phyloP scores from a whole-genome alignment of 2,329 filamentous ascomycete genomes.

The Ophiosphaerella korrae region DNA sequence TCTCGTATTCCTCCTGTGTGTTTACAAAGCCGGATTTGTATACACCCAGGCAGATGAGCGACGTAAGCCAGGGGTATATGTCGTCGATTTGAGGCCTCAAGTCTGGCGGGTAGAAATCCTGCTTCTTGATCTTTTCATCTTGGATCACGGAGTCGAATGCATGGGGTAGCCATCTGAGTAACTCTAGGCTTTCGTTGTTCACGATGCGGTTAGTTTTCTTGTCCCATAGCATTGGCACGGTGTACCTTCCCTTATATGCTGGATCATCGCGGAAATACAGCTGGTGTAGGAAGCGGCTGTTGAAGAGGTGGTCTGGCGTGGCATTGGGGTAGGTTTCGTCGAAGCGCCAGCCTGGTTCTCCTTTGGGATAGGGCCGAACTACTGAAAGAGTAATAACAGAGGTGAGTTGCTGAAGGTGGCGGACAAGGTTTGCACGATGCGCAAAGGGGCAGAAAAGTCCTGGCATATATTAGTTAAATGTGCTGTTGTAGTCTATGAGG shows the following conservation, averaged over 20 bases:
- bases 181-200: conserved; percentile 65
- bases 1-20: conserved; percentile 61
- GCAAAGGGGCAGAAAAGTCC: conserved; percentile 70
- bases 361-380: conserved; percentile 70
- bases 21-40: conserved; percentile 66
- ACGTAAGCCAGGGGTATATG: conserved; percentile 60
- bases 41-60: conserved; percentile 63
- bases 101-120: conserved; percentile 60
- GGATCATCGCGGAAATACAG: conserved; percentile 67
- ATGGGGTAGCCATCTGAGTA: conserved; percentile 63
- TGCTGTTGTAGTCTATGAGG: no score
- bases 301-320: conserved; percentile 65
- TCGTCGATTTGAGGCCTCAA: conserved; percentile 59
- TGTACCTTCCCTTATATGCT: conserved; percentile 65
- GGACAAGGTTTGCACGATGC: conserved; percentile 63
- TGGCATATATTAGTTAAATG: conserved; percentile 15
- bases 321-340: conserved; percentile 62
- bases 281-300: conserved; percentile 64
- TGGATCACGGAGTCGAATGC: conserved; percentile 60
- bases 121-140: conserved; percentile 40
- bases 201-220: conserved; percentile 61
- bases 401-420: conserved; percentile 63
- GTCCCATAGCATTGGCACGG: conserved; percentile 67
- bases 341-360: conserved; percentile 66
- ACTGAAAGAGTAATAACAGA: conserved; percentile 61